Base-by-base conservation (phyloP, 345 rosid species). In the Ceriops tagal region DNA sequence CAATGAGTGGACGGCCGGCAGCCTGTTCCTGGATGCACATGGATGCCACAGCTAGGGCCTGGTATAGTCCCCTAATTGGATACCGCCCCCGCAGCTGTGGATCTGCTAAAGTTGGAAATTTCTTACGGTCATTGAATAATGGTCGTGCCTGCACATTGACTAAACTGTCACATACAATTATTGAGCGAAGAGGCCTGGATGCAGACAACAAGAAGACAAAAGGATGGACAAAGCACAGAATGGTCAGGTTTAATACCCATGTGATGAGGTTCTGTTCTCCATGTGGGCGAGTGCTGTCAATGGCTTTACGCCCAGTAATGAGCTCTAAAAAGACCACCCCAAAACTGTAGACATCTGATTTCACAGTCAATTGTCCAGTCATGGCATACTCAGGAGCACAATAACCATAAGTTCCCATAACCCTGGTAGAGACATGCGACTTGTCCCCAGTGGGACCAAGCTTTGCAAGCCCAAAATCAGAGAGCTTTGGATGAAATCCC, bases 371-470 rank as follows among this genome's bases (percentile, higher is more conserved):
- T 58, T 95, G 99, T 47, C 99, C 99, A 4, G 99, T 96, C 99
- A 96, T 96, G 77, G 99, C 98, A 58, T 96, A 96, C 77, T 96
- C 98, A 1, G 98, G 99, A 75, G 99, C 99, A 83, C 99, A 96
- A 64, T 96, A 92, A 35, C 99, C 99, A 64, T 96, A 96, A 28
- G 99, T 96, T 26, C 98, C 99, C 99, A 92, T 96, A 53, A 96
- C 99, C 79, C 99, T 86, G 64, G 99, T 95, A 69, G 99, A 95
- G 74, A 95, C 98, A 72, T 92, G 99, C 7, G 99, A 95, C 69
- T 95, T 92, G 81, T 95, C 99, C 64, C 98, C 99, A 5, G 87
- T 86, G 46, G 99, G 99, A 64, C 99, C 99, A 11, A 95, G 96
- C 82, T 95, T 95, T 51, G 99, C 98, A 26, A 95, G 92, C 19